Evolutionary conservation across 2,329 filamentous ascomycete genomes (phyloP).

Genomic region (Pleurostoma richardsiae): DNA sequence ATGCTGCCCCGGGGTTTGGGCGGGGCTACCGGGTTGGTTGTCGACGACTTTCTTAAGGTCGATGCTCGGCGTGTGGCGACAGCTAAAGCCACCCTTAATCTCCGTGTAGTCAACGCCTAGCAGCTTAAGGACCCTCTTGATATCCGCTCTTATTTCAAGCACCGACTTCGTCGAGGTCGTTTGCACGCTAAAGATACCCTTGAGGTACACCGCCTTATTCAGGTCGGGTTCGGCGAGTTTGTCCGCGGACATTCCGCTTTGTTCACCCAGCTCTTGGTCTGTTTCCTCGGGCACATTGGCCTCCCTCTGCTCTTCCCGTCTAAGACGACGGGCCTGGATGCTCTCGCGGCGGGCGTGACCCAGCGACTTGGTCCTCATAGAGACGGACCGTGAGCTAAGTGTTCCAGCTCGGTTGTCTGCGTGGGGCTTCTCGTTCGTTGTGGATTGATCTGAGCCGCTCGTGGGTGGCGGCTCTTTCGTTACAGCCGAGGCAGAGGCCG

Average conservation of each 20-base stretch:
- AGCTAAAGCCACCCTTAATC: conserved; percentile 90
- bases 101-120: conserved; percentile 88
- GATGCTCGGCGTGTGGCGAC: conserved; percentile 83
- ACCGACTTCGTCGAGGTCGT: conserved; percentile 93
- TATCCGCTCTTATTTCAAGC: conserved; percentile 77
- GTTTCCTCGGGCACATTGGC: conserved; percentile 67
- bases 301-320: conserved; percentile 55
- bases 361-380: conserved; percentile 77
- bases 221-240: conserved; percentile 66
- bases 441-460: conserved; percentile 75
- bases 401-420: conserved; percentile 44
- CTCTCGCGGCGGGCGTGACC: conserved; percentile 87
- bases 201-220: conserved; percentile 90
- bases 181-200: conserved; percentile 93
- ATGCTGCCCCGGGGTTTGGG: conserved; percentile 49
- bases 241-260: conserved; percentile 56
- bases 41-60: conserved; percentile 73
- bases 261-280: conserved; percentile 67
- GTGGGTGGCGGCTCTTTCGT: conserved; percentile 65
- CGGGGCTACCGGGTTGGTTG: conserved; percentile 49
- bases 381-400: conserved; percentile 52
- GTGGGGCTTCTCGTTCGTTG: conserved; percentile 45
- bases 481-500: conserved; percentile 32
- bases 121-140: conserved; percentile 83
- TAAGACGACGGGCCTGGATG: conserved; percentile 78